A percentile compares a stretch with the other conserved stretches of the same genome.
Evolutionary conservation across 73 alveolate species (phyloP).

Genomic region (Tetrahymena borealis): DNA sequence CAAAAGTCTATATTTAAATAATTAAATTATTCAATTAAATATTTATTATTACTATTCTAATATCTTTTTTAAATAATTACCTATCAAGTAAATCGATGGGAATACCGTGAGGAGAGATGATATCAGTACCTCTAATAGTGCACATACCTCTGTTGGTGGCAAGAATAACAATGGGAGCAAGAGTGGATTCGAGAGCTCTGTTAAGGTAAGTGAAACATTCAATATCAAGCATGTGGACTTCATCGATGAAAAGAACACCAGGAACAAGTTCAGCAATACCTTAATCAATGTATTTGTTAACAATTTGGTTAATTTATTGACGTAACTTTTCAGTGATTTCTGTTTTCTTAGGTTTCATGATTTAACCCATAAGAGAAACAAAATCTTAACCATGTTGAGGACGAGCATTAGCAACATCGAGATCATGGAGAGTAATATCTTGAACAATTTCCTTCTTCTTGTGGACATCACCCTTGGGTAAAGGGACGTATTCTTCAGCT

Average conservation of each 20-base stretch:
- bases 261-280: constrained; percentile 99
- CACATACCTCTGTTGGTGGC: constrained; percentile 98
- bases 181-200: constrained; percentile 93
- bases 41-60: not conserved
- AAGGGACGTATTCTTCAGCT: constrained; percentile 99
- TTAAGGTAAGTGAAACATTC: constrained; percentile 99
- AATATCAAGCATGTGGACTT: constrained; percentile 99
- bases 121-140: constrained; percentile 98
- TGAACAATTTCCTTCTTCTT: constrained; percentile 99
- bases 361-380: constrained; percentile 95
- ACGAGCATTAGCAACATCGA: constrained; percentile 98
- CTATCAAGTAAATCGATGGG: constrained; percentile 98
- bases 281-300: constrained; percentile 97
- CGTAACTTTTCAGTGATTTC: constrained; percentile 99
- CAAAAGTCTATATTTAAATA: constrained; percentile 54
- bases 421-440: constrained; percentile 99
- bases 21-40: not conserved
- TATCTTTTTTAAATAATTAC: too few relatives aligned
- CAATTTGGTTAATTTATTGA: constrained; percentile 96
- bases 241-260: constrained; percentile 99
- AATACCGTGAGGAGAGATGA: constrained; percentile 97
- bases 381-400: constrained; percentile 99
- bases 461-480: constrained; percentile 99
- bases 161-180: constrained; percentile 97
- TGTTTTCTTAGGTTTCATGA: constrained; percentile 97